Evolutionary conservation across 106 monocot species (phyloP), one percentile per base, ranked within the genome.

Genomic region (Triglochin maritima): DNA sequence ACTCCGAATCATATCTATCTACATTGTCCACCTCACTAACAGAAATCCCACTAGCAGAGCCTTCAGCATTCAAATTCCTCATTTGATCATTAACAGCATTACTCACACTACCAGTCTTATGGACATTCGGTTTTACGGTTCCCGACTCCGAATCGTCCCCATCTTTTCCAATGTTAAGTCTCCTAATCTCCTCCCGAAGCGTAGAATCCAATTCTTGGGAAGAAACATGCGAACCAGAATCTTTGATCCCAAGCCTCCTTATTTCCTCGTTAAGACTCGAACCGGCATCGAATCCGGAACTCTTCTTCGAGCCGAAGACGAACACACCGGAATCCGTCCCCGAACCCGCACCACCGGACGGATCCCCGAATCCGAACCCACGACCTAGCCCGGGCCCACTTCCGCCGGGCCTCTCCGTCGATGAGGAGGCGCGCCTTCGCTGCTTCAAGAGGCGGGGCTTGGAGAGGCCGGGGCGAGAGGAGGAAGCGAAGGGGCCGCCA

Each of bases 181-280:
- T 74, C 50, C 66, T 52, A 63, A 75, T 65, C 55, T 66, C 44
- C 17, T 80, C 65, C 4, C 81, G 79, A 14, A 89, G 77, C 16
- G 50, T 44, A 50, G 41, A 49, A 52, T 11, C 29, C 13, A 49
- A 43, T 5, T 44, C 41, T n/a, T 29, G 62, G 47, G 47, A 50
- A 64, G 52, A 65, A 14, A 49, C 63, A 71, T 46, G 55, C 9
- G 58, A 7, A 63, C 48, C 60, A 67, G 56, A 71, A 45, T 12
- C 45, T 16, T 42, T 41, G 11, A 16, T 60, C 41, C 41, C 60
- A 16, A 17, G 44, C 41, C 60, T 60, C 60, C 60, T 41, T 9
- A 29, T 41, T 60, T 17, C 11, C 62, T 45, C 5, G 5, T 15
- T 11, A 13, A 48, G 15, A 7, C 17, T 17, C 63, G 29, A 13